Evolutionary conservation across 2,329 filamentous ascomycete species (phyloP), one percentile per base, ranked within the genome.

Genomic region (Ophiostoma montium): DNA sequence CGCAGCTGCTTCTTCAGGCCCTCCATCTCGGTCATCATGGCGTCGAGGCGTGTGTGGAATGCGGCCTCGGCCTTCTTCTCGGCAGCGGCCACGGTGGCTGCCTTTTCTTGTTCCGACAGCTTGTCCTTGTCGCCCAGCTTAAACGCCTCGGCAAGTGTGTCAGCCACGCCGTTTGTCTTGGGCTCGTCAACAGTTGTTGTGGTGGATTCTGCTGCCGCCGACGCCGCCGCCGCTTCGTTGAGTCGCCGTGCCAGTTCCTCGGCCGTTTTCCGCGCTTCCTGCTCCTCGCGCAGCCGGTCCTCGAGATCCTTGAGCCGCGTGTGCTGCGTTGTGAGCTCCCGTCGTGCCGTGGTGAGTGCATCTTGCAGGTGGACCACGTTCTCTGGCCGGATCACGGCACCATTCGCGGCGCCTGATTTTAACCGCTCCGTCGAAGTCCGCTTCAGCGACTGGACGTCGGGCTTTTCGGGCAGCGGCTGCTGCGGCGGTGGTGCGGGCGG

Each of bases 401-500:
- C 48, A 0, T 38, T 11, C 6, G 68, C 60, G 8, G 39, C 39
- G 13, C 15, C 39, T n/a, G 11, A 15, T 16, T 82, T 86, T 9
- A 82, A 75, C 50, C 83, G 79, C 55, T 94, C 87, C 0, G 84
- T 89, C 23, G 85, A 80, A 5, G 74, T 74, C 49, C 88, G 77
- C 61, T 86, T 88, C 30, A 95, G 65, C 1, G 86, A 78, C 0
- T 81, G 77, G 15, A 75, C 78, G 63, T 94, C 87, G 0, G 90
- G 90, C 63, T 95, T 95, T 61, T 95, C 89, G 1, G 90, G 90
- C 6, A 96, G 70, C 13, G 90, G 90, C 57, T 94, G 89, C 57
- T 94, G 88, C 27, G 90, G 90, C 23, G 90, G 90, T 8, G 90
- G 90, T 19, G 89, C 90, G 4, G 90, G 90, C 46, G 90, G 90